phyloP scores from a whole-genome alignment of 495 filamentous ascomycete species.

The Aspergillus leporis region DNA sequence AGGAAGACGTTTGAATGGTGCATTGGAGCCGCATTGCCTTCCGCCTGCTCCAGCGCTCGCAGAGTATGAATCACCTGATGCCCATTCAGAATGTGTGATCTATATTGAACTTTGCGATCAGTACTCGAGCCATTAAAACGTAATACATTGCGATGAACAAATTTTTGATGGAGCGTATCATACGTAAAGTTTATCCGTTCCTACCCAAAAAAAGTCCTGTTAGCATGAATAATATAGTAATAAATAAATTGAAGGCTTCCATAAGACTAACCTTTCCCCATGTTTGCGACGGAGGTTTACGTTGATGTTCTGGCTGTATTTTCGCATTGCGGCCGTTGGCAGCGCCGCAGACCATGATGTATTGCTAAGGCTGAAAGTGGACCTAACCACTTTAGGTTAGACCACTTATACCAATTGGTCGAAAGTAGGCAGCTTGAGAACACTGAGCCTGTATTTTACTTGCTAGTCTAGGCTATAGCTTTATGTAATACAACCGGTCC shows the following conservation, averaged over 20 bases:
- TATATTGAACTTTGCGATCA: conserved; percentile 26
- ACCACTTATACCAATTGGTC: neutral
- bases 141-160: neutral
- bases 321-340: conserved; percentile 9
- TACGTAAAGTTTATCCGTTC: conserved; percentile 78
- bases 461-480: neutral
- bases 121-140: conserved; percentile 7
- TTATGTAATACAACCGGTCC: neutral
- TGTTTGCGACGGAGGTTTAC: conserved; percentile 28
- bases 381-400: conserved; percentile 14
- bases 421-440: neutral
- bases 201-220: conserved; percentile 28
- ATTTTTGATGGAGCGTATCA: conserved; percentile 17
- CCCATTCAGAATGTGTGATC: conserved; percentile 96
- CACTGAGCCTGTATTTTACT: neutral
- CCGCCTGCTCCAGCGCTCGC: conserved; percentile 74
- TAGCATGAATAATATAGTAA: conserved; percentile 6
- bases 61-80: conserved; percentile 81
- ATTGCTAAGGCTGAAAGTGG: neutral
- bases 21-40: conserved; percentile 51
- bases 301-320: conserved; percentile 7
- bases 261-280: conserved; percentile 57
- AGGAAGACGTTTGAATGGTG: conserved; percentile 82
- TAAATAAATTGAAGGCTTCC: neutral
- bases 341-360: conserved; percentile 13